These are phyloP conservation scores for Plasmopara halstedii DNA, from an alignment of 352 stramenopile genomes.

Conservation along the genomic window DNA sequence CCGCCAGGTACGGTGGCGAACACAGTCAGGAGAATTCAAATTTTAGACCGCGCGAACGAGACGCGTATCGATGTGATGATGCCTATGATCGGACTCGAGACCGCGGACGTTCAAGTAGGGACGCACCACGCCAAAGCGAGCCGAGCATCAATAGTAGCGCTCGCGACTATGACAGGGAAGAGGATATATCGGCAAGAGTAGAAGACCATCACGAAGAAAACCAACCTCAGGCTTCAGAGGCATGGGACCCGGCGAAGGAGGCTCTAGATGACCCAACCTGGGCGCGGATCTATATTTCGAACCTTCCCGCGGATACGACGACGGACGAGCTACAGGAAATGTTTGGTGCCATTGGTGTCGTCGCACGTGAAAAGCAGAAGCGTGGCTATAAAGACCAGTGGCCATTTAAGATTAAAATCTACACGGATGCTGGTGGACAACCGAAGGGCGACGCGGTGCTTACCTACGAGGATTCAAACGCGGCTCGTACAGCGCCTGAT, in stretches of 20 bases:
- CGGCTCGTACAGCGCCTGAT: slow-evolving; percentile 61
- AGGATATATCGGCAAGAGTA: background rate
- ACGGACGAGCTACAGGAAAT: slow-evolving; percentile 78
- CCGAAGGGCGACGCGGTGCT: slow-evolving; percentile 80
- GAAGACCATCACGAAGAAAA: slow-evolving; percentile 14
- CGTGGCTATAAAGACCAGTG: slow-evolving; percentile 84
- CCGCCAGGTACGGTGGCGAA: slow-evolving; percentile 20
- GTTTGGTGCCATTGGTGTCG: slow-evolving; percentile 76
- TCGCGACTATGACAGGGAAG: slow-evolving; percentile 29
- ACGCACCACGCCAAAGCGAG: slow-evolving; percentile 26
- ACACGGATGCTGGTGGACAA: slow-evolving; percentile 61
- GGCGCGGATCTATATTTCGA: slow-evolving; percentile 85
- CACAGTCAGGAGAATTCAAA: slow-evolving; percentile 16
- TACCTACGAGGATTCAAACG: slow-evolving; percentile 82
- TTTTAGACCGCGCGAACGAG: slow-evolving; percentile 24
- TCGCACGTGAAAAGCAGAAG: slow-evolving; percentile 83
- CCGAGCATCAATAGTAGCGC: slow-evolving; percentile 15
- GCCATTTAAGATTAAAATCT: slow-evolving; percentile 89
- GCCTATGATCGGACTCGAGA: slow-evolving; percentile 20
- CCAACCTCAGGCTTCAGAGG: slow-evolving; percentile 30
- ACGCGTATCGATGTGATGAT: slow-evolving; percentile 24
- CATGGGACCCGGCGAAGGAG: slow-evolving; percentile 70
- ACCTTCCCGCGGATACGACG: slow-evolving; percentile 67
- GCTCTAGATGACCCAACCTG: slow-evolving; percentile 73
- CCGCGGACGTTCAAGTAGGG: slow-evolving; percentile 24